Evolutionary conservation across 768 basidiomycete genomes (phyloP).

Genomic region (Cyclocybe aegerita): DNA sequence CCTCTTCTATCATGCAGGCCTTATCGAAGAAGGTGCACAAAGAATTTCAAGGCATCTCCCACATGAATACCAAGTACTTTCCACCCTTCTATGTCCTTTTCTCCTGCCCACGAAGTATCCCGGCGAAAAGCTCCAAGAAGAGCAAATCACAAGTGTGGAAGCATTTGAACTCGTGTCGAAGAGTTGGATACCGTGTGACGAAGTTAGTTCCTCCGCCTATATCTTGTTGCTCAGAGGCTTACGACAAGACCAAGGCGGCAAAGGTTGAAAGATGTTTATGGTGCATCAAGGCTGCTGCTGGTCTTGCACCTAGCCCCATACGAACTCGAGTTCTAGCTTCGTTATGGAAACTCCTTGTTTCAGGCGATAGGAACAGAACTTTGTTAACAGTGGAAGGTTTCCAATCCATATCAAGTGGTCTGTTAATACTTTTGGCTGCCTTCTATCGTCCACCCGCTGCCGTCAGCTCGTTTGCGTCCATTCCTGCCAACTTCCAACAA

Average conservation of each 20-base stretch:
- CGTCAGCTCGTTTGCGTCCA: background rate
- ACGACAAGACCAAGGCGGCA: constrained; percentile 27
- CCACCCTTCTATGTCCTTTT: constrained; percentile 59
- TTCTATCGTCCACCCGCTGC: constrained; percentile 23
- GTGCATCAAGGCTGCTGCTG: constrained; percentile 65
- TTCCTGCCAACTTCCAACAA: constrained; percentile 13
- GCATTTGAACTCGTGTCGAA: constrained; percentile 57
- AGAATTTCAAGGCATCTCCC: constrained; percentile 41
- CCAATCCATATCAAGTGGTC: constrained; percentile 48
- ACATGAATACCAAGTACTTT: constrained; percentile 57
- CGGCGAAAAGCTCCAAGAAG: constrained; percentile 40
- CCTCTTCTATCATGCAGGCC: constrained; percentile 43
- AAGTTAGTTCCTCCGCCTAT: constrained; percentile 36
- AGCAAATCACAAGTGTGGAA: constrained; percentile 56
- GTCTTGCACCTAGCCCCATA: constrained; percentile 33
- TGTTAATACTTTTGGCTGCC: constrained; percentile 50
- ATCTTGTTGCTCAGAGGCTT: background rate
- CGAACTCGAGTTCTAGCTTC: constrained; percentile 50
- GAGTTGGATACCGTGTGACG: constrained; percentile 55
- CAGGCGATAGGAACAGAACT: constrained; percentile 39
- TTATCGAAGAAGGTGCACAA: constrained; percentile 16
- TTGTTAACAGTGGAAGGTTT: constrained; percentile 45
- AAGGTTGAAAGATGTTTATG: constrained; percentile 65
- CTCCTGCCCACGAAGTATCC: constrained; percentile 32
- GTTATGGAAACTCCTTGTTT: constrained; percentile 46